phyloP scores from a whole-genome alignment of 2,329 filamentous ascomycete genomes.

The Fusarium praegraminearum region DNA sequence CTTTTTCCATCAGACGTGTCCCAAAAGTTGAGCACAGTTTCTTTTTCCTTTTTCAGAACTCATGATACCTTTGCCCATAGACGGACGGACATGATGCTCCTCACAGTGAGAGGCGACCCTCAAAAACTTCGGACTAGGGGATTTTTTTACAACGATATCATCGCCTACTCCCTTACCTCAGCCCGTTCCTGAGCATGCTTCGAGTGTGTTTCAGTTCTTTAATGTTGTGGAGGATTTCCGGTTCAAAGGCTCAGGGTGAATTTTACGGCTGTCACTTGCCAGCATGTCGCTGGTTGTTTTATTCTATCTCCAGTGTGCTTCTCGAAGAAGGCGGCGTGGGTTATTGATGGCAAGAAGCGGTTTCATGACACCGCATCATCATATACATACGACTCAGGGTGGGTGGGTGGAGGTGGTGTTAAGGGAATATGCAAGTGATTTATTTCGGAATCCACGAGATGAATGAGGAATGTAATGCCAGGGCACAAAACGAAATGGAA shows the following conservation, averaged over 20 bases:
- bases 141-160: conserved; percentile 50
- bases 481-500: neutral
- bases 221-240: conserved; percentile 47
- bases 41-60: conserved; percentile 51
- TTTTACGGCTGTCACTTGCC: conserved; percentile 29
- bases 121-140: conserved; percentile 46
- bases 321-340: conserved; percentile 18
- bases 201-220: conserved; percentile 48
- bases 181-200: conserved; percentile 42
- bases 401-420: conserved; percentile 37
- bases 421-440: conserved; percentile 32
- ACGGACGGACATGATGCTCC: conserved; percentile 54
- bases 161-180: conserved; percentile 45
- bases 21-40: conserved; percentile 59
- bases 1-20: conserved; percentile 59
- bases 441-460: conserved; percentile 34
- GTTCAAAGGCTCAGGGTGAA: conserved; percentile 36
- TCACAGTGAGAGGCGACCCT: conserved; percentile 50
- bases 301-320: conserved; percentile 24
- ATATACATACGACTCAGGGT: conserved; percentile 26
- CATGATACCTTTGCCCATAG: conserved; percentile 65
- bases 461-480: conserved; percentile 32
- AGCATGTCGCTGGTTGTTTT: conserved; percentile 41
- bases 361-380: conserved; percentile 27
- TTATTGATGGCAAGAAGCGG: conserved; percentile 37